Conservation (phyloP, 164 flowering plant species). For the Sedum album region DNA sequence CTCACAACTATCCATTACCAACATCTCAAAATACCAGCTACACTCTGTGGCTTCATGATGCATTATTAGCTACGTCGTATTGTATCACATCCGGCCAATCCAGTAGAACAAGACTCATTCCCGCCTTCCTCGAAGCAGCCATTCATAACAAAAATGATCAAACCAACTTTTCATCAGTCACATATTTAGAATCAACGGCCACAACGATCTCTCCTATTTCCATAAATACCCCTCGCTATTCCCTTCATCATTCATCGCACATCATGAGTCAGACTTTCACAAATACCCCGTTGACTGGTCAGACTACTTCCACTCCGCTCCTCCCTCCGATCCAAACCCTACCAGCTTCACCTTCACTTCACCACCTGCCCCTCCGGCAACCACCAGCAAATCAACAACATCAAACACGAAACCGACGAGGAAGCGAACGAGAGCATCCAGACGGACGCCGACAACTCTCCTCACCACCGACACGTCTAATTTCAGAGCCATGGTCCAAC, state of each 20-base stretch:
- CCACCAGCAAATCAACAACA: neutral
- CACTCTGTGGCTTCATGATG: too few relatives aligned
- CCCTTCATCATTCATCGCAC: neutral
- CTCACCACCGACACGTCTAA: conserved; percentile 66
- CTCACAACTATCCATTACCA: too few relatives aligned
- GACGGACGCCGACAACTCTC: conserved; percentile 61
- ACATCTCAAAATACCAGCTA: too few relatives aligned
- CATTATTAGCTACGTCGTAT: too few relatives aligned
- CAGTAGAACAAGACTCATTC: too few relatives aligned
- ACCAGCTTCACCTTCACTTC: neutral
- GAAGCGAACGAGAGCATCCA: conserved; percentile 53
- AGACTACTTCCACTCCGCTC: neutral
- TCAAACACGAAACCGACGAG: conserved; percentile 27
- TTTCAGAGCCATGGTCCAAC: too few relatives aligned
- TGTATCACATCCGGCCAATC: too few relatives aligned
- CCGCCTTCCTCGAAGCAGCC: neutral
- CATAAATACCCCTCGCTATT: neutral
- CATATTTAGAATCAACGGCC: too few relatives aligned
- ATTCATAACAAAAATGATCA: neutral
- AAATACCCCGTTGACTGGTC: neutral
- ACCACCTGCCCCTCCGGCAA: too few relatives aligned
- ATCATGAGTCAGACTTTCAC: conserved; percentile 3
- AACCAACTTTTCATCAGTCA: too few relatives aligned
- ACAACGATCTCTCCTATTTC: too few relatives aligned
- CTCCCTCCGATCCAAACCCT: neutral